A percentile compares a stretch with the other conserved stretches of the same genome.
Conservation (phyloP, 129 eudicot species). For the Arctium lappa region DNA sequence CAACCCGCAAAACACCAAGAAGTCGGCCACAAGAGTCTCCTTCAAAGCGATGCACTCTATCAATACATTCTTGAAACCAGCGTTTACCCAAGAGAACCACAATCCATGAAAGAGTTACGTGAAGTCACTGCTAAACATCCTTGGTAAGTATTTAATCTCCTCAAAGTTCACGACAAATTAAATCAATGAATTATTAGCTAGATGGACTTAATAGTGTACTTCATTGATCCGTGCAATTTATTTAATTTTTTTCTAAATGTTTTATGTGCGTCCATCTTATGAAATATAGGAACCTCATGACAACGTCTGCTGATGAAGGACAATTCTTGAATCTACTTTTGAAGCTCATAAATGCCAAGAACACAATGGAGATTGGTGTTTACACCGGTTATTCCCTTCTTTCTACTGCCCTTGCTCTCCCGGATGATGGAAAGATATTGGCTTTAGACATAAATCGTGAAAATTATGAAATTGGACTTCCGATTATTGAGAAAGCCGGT, state of each 20-base stretch:
- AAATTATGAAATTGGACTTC: slow-evolving; percentile 56
- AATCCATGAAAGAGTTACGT: slow-evolving; percentile 44
- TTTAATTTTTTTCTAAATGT: not conserved
- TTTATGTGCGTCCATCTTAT: too few species aligned
- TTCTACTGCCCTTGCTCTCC: slow-evolving; percentile 46
- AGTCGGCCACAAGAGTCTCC: slow-evolving; percentile 45
- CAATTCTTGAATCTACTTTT: slow-evolving; percentile 38
- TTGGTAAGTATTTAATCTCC: slow-evolving; percentile 20
- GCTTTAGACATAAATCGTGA: slow-evolving; percentile 61
- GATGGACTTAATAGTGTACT: too few species aligned
- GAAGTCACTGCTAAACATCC: slow-evolving; percentile 50
- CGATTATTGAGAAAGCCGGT: slow-evolving; percentile 56
- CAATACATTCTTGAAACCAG: slow-evolving; percentile 45
- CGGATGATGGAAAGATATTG: slow-evolving; percentile 45
- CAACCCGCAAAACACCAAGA: slow-evolving; percentile 30
- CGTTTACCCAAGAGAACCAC: slow-evolving; percentile 45
- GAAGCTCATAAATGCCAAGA: slow-evolving; percentile 39
- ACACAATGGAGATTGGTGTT: slow-evolving; percentile 41
- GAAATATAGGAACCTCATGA: slow-evolving; percentile 36
- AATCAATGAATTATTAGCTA: too few species aligned
- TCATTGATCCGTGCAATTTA: too few species aligned
- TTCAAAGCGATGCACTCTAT: slow-evolving; percentile 42
- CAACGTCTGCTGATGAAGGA: slow-evolving; percentile 48
- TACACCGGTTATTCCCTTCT: slow-evolving; percentile 47
- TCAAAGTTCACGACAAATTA: too few species aligned